Conservation (phyloP, 768 basidiomycete genomes). For the Mycena sanguinolenta region DNA sequence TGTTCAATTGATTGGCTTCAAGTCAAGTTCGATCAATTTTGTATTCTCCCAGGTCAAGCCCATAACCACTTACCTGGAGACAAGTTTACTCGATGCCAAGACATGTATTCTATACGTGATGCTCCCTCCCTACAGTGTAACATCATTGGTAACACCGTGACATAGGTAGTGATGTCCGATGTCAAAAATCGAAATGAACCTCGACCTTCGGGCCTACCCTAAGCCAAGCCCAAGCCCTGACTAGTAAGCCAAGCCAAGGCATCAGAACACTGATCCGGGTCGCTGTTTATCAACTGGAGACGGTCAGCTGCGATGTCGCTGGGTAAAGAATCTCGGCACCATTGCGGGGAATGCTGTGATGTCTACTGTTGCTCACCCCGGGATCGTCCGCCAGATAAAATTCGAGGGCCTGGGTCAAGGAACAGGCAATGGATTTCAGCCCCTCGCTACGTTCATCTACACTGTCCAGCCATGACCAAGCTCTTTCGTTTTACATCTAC, state of each 20-base stretch:
- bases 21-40: no score
- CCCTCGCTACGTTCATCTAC: slow-evolving; percentile 1
- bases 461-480: slow-evolving; percentile 9
- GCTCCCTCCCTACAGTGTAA: no score
- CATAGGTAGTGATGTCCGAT: background rate
- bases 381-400: slow-evolving; percentile 9
- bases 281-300: slow-evolving; percentile 16
- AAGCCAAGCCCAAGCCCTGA: no score
- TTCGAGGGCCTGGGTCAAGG: slow-evolving; percentile 6
- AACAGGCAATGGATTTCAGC: background rate
- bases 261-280: no score
- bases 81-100: no score
- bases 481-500: slow-evolving; percentile 7
- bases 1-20: no score
- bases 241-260: no score
- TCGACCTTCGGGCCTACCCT: background rate
- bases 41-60: no score
- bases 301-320: slow-evolving; percentile 18
- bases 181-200: background rate
- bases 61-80: no score
- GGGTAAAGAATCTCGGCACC: slow-evolving; percentile 15
- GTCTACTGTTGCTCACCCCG: background rate
- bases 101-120: no score
- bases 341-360: slow-evolving; percentile 15
- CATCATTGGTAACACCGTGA: background rate